Evolutionary conservation across 805 yeast species (phyloP).

Genomic region (Zygoascus tannicola): DNA sequence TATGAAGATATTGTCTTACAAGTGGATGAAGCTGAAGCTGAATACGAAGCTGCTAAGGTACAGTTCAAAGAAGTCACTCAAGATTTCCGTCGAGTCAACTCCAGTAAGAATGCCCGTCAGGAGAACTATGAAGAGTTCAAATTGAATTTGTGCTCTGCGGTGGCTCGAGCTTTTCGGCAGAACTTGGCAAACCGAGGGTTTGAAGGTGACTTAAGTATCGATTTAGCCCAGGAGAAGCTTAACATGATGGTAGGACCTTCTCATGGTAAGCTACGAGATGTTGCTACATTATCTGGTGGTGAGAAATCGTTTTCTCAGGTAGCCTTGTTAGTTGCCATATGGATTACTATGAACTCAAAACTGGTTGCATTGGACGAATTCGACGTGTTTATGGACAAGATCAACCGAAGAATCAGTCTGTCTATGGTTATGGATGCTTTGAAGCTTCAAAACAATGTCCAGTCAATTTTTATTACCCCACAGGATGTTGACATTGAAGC

Average conservation of each 20-base stretch:
- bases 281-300: constrained; percentile 88
- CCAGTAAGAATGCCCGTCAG: constrained; percentile 1
- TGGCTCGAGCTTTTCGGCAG: constrained; percentile 23
- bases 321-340: constrained; percentile 75
- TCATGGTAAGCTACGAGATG: constrained; percentile 52
- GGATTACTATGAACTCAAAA: constrained; percentile 86
- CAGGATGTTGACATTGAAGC: constrained; percentile 67
- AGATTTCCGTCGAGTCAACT: neutral
- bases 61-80: neutral
- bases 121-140: neutral
- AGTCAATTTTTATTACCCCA: constrained; percentile 89
- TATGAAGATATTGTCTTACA: neutral
- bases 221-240: constrained; percentile 31
- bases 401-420: constrained; percentile 74
- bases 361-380: constrained; percentile 88
- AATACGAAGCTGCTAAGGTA: neutral
- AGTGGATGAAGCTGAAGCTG: neutral
- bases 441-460: constrained; percentile 43
- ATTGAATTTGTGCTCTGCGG: neutral
- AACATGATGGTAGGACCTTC: constrained; percentile 21
- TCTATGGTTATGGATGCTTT: constrained; percentile 62
- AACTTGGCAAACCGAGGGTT: constrained; percentile 50
- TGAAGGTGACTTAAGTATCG: constrained; percentile 61
- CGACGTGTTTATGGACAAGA: constrained; percentile 96
- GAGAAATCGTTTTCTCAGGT: constrained; percentile 92